Evolutionary conservation across 371 early-diverging fungal genomes (phyloP).

Genomic region (Rhizopus stolonifer): DNA sequence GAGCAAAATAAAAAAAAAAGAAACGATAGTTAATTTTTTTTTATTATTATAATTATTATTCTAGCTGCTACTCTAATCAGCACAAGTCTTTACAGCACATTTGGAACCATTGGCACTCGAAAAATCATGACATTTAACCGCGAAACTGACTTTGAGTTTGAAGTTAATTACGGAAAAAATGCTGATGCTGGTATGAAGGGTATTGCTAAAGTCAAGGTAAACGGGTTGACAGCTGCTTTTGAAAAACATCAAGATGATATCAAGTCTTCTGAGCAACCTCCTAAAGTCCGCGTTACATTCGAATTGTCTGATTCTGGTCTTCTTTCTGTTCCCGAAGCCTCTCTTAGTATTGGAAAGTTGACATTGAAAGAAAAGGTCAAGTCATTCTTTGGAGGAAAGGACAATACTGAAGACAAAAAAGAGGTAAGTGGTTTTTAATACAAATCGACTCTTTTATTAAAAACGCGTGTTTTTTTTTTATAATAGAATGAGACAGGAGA

Average conservation of each 20-base stretch:
- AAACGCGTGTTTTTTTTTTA: neutral
- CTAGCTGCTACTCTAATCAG: too few relatives aligned
- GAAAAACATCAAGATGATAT: slow-evolving; percentile 60
- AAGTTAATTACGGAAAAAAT: slow-evolving; percentile 61
- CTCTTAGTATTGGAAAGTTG: slow-evolving; percentile 49
- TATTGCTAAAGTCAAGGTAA: slow-evolving; percentile 65
- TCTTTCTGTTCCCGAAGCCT: slow-evolving; percentile 60
- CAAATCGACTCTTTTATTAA: neutral
- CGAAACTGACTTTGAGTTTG: slow-evolving; percentile 75
- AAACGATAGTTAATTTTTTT: too few relatives aligned
- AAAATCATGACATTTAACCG: slow-evolving; percentile 87
- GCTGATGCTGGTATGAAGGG: slow-evolving; percentile 23
- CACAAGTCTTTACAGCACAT: slow-evolving; percentile 65
- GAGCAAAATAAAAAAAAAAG: too few relatives aligned
- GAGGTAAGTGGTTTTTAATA: slow-evolving; percentile 7
- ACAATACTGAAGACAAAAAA: slow-evolving; percentile 22
- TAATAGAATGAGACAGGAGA: slow-evolving; percentile 9
- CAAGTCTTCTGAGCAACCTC: slow-evolving; percentile 52
- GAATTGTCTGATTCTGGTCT: slow-evolving; percentile 71
- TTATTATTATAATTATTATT: too few relatives aligned
- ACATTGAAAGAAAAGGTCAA: slow-evolving; percentile 65
- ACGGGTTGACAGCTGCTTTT: slow-evolving; percentile 73
- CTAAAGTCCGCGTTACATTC: slow-evolving; percentile 81
- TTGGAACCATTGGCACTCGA: slow-evolving; percentile 69
- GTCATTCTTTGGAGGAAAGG: slow-evolving; percentile 75